A percentile compares a stretch with the other conserved stretches of the same genome.
These are phyloP conservation scores for Amanita jacksonii DNA, from an alignment of 768 basidiomycete genomes.

Conservation along the genomic window DNA sequence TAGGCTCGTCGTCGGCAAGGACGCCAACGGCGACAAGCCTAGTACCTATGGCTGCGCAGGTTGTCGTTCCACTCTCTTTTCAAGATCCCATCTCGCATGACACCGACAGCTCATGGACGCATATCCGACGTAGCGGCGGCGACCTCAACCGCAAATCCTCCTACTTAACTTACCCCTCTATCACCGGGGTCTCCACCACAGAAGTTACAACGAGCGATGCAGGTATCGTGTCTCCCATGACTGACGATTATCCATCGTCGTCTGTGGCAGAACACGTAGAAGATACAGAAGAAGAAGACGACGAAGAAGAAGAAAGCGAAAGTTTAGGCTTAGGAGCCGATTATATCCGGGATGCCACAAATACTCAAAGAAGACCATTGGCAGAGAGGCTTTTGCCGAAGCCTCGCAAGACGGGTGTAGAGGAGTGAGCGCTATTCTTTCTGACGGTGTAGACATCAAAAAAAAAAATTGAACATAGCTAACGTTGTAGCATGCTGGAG, in stretches of 20 bases:
- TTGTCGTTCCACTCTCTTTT: no score
- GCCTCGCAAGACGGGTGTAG: conserved; percentile 54
- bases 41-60: no score
- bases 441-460: neutral
- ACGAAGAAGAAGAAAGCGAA: conserved; percentile 18
- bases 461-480: no score
- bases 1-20: conserved; percentile 6
- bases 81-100: conserved; percentile 34
- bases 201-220: conserved; percentile 37
- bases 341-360: conserved; percentile 17
- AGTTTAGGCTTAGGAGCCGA: conserved; percentile 16
- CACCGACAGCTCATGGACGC: conserved; percentile 63
- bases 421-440: conserved; percentile 35
- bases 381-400: conserved; percentile 61
- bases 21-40: conserved; percentile 9
- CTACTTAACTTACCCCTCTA: conserved; percentile 11
- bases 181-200: conserved; percentile 20
- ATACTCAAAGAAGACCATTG: conserved; percentile 29
- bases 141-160: conserved; percentile 1
- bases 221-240: conserved; percentile 39
- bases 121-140: conserved; percentile 42
- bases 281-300: conserved; percentile 16
- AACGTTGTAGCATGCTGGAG: conserved; percentile 66
- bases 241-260: conserved; percentile 23
- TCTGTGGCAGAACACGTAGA: conserved; percentile 25